Conservation (phyloP, 2,329 filamentous ascomycete species). For the Aureobasidium namibiae region DNA sequence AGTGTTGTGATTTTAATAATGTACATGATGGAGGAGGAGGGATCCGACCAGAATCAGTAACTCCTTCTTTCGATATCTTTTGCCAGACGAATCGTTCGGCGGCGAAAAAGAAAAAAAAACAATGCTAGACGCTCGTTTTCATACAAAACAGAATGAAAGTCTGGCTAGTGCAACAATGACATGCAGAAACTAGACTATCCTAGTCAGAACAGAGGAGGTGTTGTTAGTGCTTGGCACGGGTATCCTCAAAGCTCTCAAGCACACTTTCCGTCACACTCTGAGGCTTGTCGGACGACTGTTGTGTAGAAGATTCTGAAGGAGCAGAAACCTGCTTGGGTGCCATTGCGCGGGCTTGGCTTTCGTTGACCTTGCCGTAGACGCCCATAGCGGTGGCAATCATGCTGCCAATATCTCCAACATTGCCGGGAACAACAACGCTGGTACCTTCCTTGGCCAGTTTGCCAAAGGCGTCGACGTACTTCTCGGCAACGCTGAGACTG, state of each 20-base stretch:
- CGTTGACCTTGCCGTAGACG: constrained; percentile 87
- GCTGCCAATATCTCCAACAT: constrained; percentile 88
- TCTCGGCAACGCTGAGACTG: constrained; percentile 84
- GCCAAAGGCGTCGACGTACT: constrained; percentile 92
- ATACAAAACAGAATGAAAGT: background rate
- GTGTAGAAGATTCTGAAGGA: constrained; percentile 9
- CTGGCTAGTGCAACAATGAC: background rate
- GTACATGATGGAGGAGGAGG: background rate
- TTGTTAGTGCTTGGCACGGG: constrained; percentile 26
- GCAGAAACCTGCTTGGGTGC: constrained; percentile 38
- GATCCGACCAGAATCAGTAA: too few relatives aligned
- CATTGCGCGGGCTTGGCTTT: constrained; percentile 64
- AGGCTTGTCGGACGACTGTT: background rate
- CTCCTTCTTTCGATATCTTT: background rate
- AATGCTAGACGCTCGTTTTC: background rate
- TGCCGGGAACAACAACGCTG: constrained; percentile 88
- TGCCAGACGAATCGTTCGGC: too few relatives aligned
- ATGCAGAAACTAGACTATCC: background rate
- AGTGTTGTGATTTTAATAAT: background rate
- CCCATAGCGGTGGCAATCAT: constrained; percentile 97
- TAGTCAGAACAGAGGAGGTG: background rate
- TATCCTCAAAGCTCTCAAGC: constrained; percentile 32
- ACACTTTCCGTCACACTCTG: constrained; percentile 28
- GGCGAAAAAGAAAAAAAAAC: background rate
- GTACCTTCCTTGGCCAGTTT: constrained; percentile 93